These are phyloP conservation scores for Vickermania spadyakhi DNA, from an alignment of 208 protist genomes.

Conservation along the genomic window DNA sequence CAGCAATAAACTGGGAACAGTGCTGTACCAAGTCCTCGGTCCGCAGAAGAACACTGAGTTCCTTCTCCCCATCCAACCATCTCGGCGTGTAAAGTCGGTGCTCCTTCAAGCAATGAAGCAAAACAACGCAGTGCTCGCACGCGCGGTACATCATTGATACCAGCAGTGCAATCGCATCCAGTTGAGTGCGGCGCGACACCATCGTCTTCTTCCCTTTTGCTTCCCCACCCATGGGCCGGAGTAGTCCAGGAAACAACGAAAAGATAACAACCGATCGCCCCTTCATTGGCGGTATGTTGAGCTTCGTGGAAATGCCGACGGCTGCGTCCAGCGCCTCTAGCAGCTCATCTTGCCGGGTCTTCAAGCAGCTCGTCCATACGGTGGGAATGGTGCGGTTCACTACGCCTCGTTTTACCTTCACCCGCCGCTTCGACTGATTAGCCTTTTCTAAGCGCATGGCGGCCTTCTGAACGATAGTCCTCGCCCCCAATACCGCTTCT, in stretches of 20 bases:
- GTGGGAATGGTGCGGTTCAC: not conserved
- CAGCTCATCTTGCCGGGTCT: not conserved
- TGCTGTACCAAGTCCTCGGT: not conserved
- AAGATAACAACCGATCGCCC: constrained; percentile 83
- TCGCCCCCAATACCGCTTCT: constrained; percentile 55
- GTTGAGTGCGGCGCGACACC: constrained; percentile 32
- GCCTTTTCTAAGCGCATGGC: not conserved
- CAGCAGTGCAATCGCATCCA: constrained; percentile 73
- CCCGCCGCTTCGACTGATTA: not conserved
- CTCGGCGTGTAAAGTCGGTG: constrained; percentile 12
- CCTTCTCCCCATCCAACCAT: constrained; percentile 4
- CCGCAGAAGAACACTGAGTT: constrained; percentile 14
- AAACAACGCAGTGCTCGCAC: constrained; percentile 75
- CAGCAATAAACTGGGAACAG: not conserved
- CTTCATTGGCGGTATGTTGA: constrained; percentile 87
- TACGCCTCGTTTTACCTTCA: too few relatives aligned
- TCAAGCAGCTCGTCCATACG: not conserved
- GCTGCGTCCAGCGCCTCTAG: constrained; percentile 57
- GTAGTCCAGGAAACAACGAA: constrained; percentile 27
- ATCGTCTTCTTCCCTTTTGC: constrained; percentile 8
- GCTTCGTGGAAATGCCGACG: constrained; percentile 53
- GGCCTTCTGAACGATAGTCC: not conserved
- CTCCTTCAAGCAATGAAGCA: constrained; percentile 32
- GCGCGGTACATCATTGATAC: constrained; percentile 80
- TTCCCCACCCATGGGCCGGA: constrained; percentile 13